phyloP scores from a whole-genome alignment of 495 filamentous ascomycete genomes.

The Pseudevernia furfuracea region DNA sequence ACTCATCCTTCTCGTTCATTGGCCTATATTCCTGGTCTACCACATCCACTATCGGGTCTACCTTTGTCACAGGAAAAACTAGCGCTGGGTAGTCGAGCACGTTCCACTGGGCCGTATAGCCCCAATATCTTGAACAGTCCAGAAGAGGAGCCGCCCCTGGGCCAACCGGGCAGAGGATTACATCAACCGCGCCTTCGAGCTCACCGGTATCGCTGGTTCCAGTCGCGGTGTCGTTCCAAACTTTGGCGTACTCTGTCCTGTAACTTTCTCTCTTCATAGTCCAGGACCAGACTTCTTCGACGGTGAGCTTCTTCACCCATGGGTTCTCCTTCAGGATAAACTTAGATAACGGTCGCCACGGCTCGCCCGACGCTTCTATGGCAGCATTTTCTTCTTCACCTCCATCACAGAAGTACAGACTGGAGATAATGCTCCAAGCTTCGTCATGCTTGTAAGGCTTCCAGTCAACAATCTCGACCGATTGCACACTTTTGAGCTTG shows the following conservation, averaged over 20 bases:
- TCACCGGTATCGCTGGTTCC: constrained; percentile 16
- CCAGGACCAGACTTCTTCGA: constrained; percentile 40
- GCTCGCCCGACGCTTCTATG: constrained; percentile 46
- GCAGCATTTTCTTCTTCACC: constrained; percentile 39
- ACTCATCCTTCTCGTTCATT: constrained; percentile 34
- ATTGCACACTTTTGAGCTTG: constrained; percentile 42
- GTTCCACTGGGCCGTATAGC: constrained; percentile 69
- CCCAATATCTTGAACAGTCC: constrained; percentile 58
- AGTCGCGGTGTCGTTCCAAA: constrained; percentile 48
- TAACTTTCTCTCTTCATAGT: constrained; percentile 49
- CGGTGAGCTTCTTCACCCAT: constrained; percentile 33
- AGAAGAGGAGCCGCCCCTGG: constrained; percentile 53
- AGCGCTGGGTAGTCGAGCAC: constrained; percentile 58
- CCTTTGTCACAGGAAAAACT: constrained; percentile 40
- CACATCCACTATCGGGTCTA: constrained; percentile 29
- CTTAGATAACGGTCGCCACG: constrained; percentile 47
- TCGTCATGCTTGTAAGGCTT: constrained; percentile 54
- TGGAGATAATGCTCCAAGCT: constrained; percentile 52
- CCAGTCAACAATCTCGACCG: constrained; percentile 58
- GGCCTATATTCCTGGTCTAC: constrained; percentile 29
- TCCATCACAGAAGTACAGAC: constrained; percentile 51
- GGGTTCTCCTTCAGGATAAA: constrained; percentile 51
- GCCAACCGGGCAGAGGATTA: constrained; percentile 58
- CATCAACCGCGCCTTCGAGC: constrained; percentile 46
- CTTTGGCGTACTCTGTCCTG: constrained; percentile 48